Evolutionary conservation across 306 rosid genomes (phyloP).

Genomic region (Acmispon strigosus): DNA sequence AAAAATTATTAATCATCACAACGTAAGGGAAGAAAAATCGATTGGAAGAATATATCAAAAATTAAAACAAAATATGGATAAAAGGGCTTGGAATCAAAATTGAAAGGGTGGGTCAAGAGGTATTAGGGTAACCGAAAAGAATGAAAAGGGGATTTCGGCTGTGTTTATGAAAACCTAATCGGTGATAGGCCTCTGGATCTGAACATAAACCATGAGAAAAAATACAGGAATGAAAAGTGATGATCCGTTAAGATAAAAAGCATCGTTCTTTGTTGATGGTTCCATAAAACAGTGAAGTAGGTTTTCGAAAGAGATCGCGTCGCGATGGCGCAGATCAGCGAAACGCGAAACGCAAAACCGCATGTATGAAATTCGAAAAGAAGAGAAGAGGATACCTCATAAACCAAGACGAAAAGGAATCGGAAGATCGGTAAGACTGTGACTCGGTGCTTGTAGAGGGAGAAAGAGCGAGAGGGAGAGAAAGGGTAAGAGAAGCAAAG

Average conservation of each 20-base stretch:
- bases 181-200: not conserved
- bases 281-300: not conserved
- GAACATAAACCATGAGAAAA: not conserved
- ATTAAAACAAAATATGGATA: not conserved
- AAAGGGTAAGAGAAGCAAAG: not conserved
- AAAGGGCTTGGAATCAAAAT: not conserved
- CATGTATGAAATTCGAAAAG: no score
- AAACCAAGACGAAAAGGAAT: slow-evolving; percentile 88
- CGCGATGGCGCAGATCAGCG: not conserved
- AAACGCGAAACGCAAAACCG: not conserved
- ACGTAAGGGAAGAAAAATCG: not conserved
- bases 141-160: not conserved
- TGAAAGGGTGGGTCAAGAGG: not conserved
- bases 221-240: not conserved
- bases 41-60: not conserved
- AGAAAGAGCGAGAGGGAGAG: not conserved
- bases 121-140: not conserved
- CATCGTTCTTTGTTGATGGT: not conserved
- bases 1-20: not conserved
- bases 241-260: not conserved
- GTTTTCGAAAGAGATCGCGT: not conserved
- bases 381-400: slow-evolving; percentile 54
- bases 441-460: slow-evolving; percentile 17
- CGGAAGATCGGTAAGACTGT: slow-evolving; percentile 59
- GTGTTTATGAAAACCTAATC: not conserved